Evolutionary conservation across 495 filamentous ascomycete species (phyloP), one percentile per base, ranked within the genome.

Genomic region (Hyaloscypha hepaticicola): DNA sequence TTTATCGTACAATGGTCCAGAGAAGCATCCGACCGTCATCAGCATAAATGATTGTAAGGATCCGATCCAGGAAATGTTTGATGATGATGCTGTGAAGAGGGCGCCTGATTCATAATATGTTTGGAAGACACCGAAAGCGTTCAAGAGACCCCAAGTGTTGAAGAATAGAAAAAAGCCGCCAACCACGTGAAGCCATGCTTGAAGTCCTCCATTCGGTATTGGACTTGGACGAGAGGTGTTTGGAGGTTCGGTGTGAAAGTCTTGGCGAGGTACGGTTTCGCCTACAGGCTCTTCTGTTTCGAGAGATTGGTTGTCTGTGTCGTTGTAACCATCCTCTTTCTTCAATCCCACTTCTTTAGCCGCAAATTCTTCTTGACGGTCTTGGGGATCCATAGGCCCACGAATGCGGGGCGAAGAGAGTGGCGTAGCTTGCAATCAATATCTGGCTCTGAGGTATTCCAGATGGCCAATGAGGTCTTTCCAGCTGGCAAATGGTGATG

Each of bases 91-190:
- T 5, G 74, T 62, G 28, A 41, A 45, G 8, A 63, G 52, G 12
- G 81, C 67, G 7, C 68, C 74, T 4, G 78, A 66, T 2, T 79
- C 81, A 67, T 92, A 92, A 74, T 90, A 90, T 1, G 82, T 81
- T 67, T 92, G 90, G 66, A 89, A 92, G 4, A 87, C 80, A 7
- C 89, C 89, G 66, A 90, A 92, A 34, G 83, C 83, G 65, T 87
- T 87, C 63, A 90, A 84, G 66, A 88, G 86, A 25, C 90, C 90
- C 88, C 89, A 87, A 70, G 82, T 79, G 61, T 87, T 86, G 71
- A 86, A 83, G 67, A 82, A 84, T 16, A 86, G 70, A 53, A 80
- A 78, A 61, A 78, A 86, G 0, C 79, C 78, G 0, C 80, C 82
- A 19, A 82, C 34, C 0, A 84, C 81, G 62, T 86, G 83, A 22